These are phyloP conservation scores for Scortechinia acanthostroma DNA, from an alignment of 2,329 filamentous ascomycete species.

Conservation along the genomic window DNA sequence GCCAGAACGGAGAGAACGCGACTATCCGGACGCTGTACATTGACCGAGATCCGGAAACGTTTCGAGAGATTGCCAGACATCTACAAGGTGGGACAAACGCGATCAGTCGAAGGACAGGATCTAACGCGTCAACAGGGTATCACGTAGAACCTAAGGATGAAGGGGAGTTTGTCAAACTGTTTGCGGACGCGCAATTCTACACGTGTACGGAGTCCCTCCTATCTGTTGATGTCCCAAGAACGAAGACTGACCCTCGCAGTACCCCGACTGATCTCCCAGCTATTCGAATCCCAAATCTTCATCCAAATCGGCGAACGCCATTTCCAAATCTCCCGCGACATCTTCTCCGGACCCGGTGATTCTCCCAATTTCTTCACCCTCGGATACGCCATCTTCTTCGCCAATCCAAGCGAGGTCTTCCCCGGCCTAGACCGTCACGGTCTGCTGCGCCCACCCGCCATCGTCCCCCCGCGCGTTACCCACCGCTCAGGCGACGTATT, in stretches of 20 bases:
- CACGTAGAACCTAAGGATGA: background rate
- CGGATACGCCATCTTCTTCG: slow-evolving; percentile 83
- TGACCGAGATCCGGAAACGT: background rate
- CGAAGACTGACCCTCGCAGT: slow-evolving; percentile 38
- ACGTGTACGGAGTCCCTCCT: background rate
- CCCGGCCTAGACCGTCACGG: slow-evolving; percentile 74
- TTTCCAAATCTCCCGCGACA: slow-evolving; percentile 83
- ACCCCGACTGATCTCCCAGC: slow-evolving; percentile 79
- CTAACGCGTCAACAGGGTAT: background rate
- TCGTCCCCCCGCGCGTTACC: slow-evolving; percentile 74
- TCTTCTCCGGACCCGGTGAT: slow-evolving; percentile 80
- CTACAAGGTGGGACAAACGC: background rate
- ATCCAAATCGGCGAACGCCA: slow-evolving; percentile 80
- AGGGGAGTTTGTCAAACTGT: slow-evolving; percentile 1
- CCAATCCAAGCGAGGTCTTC: slow-evolving; percentile 71
- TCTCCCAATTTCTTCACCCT: slow-evolving; percentile 94
- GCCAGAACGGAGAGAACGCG: background rate
- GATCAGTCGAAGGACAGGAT: no score
- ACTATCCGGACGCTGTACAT: background rate
- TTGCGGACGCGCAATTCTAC: slow-evolving; percentile 1
- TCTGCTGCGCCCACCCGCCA: slow-evolving; percentile 78
- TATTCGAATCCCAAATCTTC: slow-evolving; percentile 87
- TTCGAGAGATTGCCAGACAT: slow-evolving; percentile 1
- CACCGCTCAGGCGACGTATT: slow-evolving; percentile 80
- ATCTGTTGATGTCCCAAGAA: slow-evolving; percentile 5